These are phyloP conservation scores for Neohortaea acidophila DNA, from an alignment of 495 filamentous ascomycete genomes.

Conservation along the genomic window DNA sequence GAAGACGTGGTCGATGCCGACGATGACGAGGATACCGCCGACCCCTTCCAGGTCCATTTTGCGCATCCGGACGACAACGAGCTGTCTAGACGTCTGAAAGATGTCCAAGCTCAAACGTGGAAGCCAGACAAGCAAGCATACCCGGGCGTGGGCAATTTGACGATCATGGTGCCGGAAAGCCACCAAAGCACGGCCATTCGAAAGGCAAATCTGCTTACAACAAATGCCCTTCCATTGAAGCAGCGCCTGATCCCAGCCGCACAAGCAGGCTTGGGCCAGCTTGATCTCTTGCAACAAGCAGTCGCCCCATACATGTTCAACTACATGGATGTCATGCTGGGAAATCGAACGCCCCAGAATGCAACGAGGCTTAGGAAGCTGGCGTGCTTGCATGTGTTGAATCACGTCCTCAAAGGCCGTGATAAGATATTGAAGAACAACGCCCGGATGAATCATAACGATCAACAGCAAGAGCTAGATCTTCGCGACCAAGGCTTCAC, in stretches of 20 bases:
- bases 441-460: constrained; percentile 44
- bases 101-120: constrained; percentile 44
- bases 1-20: constrained; percentile 24
- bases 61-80: constrained; percentile 42
- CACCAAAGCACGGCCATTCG: neutral
- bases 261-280: constrained; percentile 23
- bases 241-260: constrained; percentile 32
- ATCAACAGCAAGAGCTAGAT: constrained; percentile 45
- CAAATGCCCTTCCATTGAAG: constrained; percentile 46
- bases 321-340: constrained; percentile 70
- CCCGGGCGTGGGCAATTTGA: neutral
- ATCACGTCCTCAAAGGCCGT: constrained; percentile 86
- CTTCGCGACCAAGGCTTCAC: constrained; percentile 92
- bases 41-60: constrained; percentile 75
- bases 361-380: constrained; percentile 51
- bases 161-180: neutral
- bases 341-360: constrained; percentile 49
- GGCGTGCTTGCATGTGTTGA: constrained; percentile 68
- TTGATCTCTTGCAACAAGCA: constrained; percentile 37
- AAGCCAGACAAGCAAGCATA: constrained; percentile 28
- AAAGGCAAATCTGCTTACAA: constrained; percentile 1
- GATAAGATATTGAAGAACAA: constrained; percentile 89
- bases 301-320: constrained; percentile 49
- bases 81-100: constrained; percentile 38
- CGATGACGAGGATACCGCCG: constrained; percentile 38